Base-by-base conservation (phyloP, 2,329 filamentous ascomycete genomes). In the Taxawa tesnikishii region DNA sequence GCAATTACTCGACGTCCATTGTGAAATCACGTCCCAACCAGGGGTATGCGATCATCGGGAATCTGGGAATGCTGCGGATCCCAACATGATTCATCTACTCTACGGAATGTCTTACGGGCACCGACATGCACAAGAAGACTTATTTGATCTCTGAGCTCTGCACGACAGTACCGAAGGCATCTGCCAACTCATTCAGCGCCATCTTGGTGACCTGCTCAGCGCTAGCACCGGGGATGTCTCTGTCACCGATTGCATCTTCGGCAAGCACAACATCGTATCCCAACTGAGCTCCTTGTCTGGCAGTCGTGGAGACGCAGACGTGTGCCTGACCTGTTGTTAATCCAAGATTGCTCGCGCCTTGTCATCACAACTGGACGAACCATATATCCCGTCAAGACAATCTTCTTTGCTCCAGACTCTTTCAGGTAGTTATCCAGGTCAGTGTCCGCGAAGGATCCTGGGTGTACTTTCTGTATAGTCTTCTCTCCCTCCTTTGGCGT, bases 231-330 rank as follows among this genome's bases (percentile, higher is more conserved):
- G 76, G 76, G 27, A 81, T 77, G 47, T 79, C 65, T 6, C 77
- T 54, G 49, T 80, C 75, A 0, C 77, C 76, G 23, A 82, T 67
- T 0, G 63, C 74, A 47, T 79, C 77, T 43, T 68, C 60, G 0
- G 65, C 69, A 14, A 81, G 47, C 2, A 79, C 34, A 15, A 79
- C 67, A 46, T 82, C 74, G 45, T 73, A 79, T 0, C 74, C 77
- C 19, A 62, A 57, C 49, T 81, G 68, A 4, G 56, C 60, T 2
- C 61, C 78, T 30, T 74, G 66, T 27, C 76, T 59, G 1, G 75
- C 71, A 0, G 77, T 81, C 0, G 73, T 70, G 2, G 73, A 58
- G 38, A 79, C 53, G 62, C 74, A 68, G 1, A 81, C 69, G 49
- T 82, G 76, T 2, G 77, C 74, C 69, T 68, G 18, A 19, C n/a